A percentile compares a stretch with the other conserved stretches of the same genome.
Evolutionary conservation across 1,284 basidiomycete species (phyloP).

Genomic region (Ganoderma meredithae): DNA sequence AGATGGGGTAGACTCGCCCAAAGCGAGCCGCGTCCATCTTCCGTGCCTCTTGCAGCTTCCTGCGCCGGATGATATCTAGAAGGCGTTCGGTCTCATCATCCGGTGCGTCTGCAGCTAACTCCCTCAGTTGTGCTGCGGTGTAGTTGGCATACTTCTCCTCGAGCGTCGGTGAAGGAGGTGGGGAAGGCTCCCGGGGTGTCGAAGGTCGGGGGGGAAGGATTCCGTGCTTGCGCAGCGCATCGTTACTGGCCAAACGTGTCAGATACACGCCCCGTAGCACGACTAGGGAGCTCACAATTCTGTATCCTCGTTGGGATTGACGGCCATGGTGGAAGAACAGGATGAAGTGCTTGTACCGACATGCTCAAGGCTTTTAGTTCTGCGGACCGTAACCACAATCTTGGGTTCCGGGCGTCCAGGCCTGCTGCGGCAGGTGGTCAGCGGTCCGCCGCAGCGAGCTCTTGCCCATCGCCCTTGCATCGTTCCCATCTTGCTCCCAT

Average conservation of each 20-base stretch:
- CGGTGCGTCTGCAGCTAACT: constrained; percentile 69
- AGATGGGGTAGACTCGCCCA: constrained; percentile 89
- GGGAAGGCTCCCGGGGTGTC: constrained; percentile 76
- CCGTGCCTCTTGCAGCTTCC: constrained; percentile 70
- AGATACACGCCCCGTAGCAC: constrained; percentile 19
- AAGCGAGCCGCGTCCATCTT: constrained; percentile 77
- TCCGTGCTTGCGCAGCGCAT: constrained; percentile 89
- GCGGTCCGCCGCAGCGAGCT: not conserved
- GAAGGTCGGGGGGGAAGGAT: constrained; percentile 83
- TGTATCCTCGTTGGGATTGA: constrained; percentile 89
- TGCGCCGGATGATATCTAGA: constrained; percentile 73
- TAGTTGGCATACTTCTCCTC: constrained; percentile 74
- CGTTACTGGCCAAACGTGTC: constrained; percentile 68
- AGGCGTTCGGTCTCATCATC: constrained; percentile 84
- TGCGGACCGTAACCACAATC: not conserved
- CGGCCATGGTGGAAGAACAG: constrained; percentile 52
- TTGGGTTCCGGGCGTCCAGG: not conserved
- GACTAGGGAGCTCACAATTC: constrained; percentile 76
- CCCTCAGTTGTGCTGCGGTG: constrained; percentile 69
- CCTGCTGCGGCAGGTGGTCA: constrained; percentile 8
- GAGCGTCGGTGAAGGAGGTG: constrained; percentile 71
- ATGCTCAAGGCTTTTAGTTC: not conserved
- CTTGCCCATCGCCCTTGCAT: constrained; percentile 1
- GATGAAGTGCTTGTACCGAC: not conserved
- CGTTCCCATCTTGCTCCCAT: constrained; percentile 4